These are phyloP conservation scores for Cutaneotrichosporon cavernicola DNA, from an alignment of 1,284 basidiomycete species.

Conservation along the genomic window DNA sequence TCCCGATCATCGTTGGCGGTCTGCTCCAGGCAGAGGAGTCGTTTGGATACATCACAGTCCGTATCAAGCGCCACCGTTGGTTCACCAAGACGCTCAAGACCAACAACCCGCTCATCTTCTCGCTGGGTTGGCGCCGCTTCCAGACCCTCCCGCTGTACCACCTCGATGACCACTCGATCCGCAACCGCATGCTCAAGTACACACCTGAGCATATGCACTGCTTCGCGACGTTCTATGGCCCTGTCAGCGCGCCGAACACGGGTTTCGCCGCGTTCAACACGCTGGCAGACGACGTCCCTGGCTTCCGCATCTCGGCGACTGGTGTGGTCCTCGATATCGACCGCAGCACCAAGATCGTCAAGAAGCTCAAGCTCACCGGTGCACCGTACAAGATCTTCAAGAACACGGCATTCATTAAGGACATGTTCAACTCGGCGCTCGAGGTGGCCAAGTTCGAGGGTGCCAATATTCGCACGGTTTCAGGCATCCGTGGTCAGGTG, in stretches of 20 bases:
- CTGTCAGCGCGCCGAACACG: slow-evolving; percentile 86
- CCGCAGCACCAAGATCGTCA: slow-evolving; percentile 88
- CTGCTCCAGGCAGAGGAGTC: slow-evolving; percentile 87
- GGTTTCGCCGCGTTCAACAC: slow-evolving; percentile 97
- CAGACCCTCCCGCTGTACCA: slow-evolving; percentile 94
- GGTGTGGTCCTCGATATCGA: slow-evolving; percentile 95
- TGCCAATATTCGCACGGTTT: slow-evolving; percentile 90
- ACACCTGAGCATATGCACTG: slow-evolving; percentile 99
- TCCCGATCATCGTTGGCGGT: slow-evolving; percentile 89
- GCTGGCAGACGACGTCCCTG: slow-evolving; percentile 63
- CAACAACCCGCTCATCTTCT: slow-evolving; percentile 94
- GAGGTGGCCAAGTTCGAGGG: slow-evolving; percentile 99
- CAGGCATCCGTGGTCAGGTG: slow-evolving; percentile 91
- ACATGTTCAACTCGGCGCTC: slow-evolving; percentile 90
- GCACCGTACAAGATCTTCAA: slow-evolving; percentile 96
- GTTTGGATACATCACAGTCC: slow-evolving; percentile 90
- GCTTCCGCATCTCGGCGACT: slow-evolving; percentile 88
- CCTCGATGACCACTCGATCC: slow-evolving; percentile 92
- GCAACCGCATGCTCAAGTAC: slow-evolving; percentile 99
- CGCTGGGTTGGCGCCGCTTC: slow-evolving; percentile 93
- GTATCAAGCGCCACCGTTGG: slow-evolving; percentile 97
- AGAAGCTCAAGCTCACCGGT: slow-evolving; percentile 97
- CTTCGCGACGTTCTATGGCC: slow-evolving; percentile 93
- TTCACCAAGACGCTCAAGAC: slow-evolving; percentile 89
- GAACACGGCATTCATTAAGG: slow-evolving; percentile 97